Conservation (phyloP, 495 filamentous ascomycete genomes). For the Chaetomidium leptoderma region DNA sequence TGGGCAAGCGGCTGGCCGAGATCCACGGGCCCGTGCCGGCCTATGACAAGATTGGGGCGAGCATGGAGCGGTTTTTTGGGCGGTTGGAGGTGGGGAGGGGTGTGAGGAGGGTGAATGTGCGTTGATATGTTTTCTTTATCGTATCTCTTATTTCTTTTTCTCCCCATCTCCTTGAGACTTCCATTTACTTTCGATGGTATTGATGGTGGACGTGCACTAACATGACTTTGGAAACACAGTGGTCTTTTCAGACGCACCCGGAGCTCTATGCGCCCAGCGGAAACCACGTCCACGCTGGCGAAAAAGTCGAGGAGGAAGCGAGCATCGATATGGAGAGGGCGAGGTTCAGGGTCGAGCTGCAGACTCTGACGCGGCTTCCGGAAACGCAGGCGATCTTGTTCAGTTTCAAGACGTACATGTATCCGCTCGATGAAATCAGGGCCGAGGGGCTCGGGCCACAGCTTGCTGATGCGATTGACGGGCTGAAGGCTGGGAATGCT, state of each 20-base stretch:
- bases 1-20: conserved; percentile 56
- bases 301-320: conserved; percentile 41
- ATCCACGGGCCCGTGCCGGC: conserved; percentile 70
- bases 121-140: conserved; percentile 6
- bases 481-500: conserved; percentile 62
- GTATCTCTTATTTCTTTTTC: background rate
- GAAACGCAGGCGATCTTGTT: conserved; percentile 64
- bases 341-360: conserved; percentile 65
- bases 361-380: conserved; percentile 71
- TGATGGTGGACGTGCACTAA: background rate
- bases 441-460: conserved; percentile 62
- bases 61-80: conserved; percentile 75
- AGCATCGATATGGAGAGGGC: conserved; percentile 51
- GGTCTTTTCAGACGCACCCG: conserved; percentile 58
- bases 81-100: conserved; percentile 51
- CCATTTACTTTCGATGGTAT: background rate
- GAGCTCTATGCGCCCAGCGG: conserved; percentile 53
- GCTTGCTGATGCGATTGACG: conserved; percentile 68
- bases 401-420: conserved; percentile 75
- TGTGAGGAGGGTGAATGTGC: conserved; percentile 53
- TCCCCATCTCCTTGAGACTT: background rate
- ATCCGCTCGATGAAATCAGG: conserved; percentile 62
- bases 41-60: conserved; percentile 67
- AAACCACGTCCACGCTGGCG: conserved; percentile 46
- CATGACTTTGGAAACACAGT: conserved; percentile 40